Conservation (phyloP, 805 yeast species). For the Lipomyces lipofer region DNA sequence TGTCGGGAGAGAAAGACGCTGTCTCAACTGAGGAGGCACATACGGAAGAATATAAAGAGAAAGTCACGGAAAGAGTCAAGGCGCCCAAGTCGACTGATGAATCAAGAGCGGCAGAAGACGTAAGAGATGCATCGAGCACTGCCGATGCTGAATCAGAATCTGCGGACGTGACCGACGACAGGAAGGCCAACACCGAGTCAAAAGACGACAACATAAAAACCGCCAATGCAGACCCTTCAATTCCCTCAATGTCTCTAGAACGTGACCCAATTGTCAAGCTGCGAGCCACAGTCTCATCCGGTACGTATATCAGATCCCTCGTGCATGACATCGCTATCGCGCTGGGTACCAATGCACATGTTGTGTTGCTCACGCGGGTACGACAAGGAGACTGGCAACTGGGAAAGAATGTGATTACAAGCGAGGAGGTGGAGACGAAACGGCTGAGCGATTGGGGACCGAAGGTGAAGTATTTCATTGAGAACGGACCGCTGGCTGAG, state of each 20-base stretch:
- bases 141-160: background rate
- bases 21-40: no score
- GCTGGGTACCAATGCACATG: slow-evolving; percentile 76
- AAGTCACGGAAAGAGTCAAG: background rate
- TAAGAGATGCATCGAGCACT: background rate
- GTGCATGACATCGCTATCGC: slow-evolving; percentile 87
- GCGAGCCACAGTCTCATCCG: slow-evolving; percentile 81
- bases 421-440: slow-evolving; percentile 63
- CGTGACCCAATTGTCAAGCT: slow-evolving; percentile 59
- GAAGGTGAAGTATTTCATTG: slow-evolving; percentile 13
- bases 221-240: background rate
- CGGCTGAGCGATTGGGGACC: slow-evolving; percentile 65
- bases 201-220: background rate
- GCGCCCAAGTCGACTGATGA: background rate
- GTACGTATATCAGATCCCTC: slow-evolving; percentile 89
- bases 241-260: no score
- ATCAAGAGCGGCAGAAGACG: background rate
- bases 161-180: slow-evolving; percentile 46
- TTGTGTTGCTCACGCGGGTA: slow-evolving; percentile 75
- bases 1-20: no score
- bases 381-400: slow-evolving; percentile 85
- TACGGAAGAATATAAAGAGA: background rate
- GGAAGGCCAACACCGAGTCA: slow-evolving; percentile 41
- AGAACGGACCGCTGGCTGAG: slow-evolving; percentile 21
- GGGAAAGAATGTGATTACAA: slow-evolving; percentile 62